Conservation (phyloP, 1,139 yeast genomes). For the Blastobotrys arbuscula region DNA sequence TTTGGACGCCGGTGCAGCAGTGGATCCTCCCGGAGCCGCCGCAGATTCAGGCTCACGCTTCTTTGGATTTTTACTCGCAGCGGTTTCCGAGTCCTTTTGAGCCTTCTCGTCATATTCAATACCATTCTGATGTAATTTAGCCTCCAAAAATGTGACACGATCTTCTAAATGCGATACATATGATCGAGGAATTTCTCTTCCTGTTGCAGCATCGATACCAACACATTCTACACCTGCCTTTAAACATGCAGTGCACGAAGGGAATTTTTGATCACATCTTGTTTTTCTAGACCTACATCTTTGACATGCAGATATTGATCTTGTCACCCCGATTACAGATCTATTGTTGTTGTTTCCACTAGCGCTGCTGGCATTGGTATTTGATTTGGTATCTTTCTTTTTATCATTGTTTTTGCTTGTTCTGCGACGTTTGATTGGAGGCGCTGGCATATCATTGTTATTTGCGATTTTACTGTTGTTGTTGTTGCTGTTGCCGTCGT, state of each 20-base stretch:
- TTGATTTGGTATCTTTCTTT: not conserved
- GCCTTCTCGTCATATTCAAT: slow-evolving; percentile 13
- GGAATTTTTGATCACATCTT: slow-evolving; percentile 78
- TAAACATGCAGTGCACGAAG: slow-evolving; percentile 66
- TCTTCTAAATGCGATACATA: slow-evolving; percentile 72
- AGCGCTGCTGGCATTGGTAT: not conserved
- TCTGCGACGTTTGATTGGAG: slow-evolving; percentile 8
- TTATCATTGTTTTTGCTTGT: slow-evolving; percentile 1
- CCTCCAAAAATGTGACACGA: slow-evolving; percentile 52
- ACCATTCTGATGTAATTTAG: slow-evolving; percentile 36
- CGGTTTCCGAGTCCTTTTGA: slow-evolving; percentile 9
- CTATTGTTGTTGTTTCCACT: slow-evolving; percentile 1
- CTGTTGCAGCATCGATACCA: slow-evolving; percentile 82
- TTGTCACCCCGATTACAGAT: slow-evolving; percentile 20
- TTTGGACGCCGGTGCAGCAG: slow-evolving; percentile 16
- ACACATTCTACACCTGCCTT: slow-evolving; percentile 69
- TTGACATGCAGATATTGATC: slow-evolving; percentile 67
- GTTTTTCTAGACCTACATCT: slow-evolving; percentile 75
- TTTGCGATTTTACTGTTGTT: not conserved
- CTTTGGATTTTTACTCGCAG: slow-evolving; percentile 11
- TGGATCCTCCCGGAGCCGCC: slow-evolving; percentile 12
- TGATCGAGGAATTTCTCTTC: slow-evolving; percentile 77
- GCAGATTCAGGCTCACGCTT: slow-evolving; percentile 11
- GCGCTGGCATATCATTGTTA: slow-evolving; percentile 2
- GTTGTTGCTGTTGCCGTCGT: not conserved